A percentile compares a stretch with the other conserved stretches of the same genome.
Evolutionary conservation across 331 rosid species (phyloP).

Genomic region (Spiraea crenata): DNA sequence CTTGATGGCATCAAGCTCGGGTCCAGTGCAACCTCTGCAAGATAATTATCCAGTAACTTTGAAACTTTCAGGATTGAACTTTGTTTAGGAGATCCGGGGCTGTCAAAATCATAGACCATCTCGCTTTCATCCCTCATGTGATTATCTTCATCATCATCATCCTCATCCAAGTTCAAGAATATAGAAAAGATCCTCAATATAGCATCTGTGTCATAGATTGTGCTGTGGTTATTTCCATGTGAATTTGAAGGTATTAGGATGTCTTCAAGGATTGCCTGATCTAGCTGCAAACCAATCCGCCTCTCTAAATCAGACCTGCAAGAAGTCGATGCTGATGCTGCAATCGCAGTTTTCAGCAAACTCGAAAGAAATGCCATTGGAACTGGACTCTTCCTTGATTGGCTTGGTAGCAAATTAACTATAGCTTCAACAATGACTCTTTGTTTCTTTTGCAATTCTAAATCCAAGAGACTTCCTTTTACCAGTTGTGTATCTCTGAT

Average conservation of each 20-base stretch:
- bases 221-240: constrained; percentile 52
- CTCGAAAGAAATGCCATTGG: constrained; percentile 94
- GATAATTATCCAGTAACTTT: constrained; percentile 75
- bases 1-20: constrained; percentile 63
- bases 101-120: constrained; percentile 78
- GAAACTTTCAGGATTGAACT: constrained; percentile 87
- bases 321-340: constrained; percentile 65
- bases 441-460: constrained; percentile 82
- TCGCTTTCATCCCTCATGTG: constrained; percentile 74
- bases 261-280: constrained; percentile 97
- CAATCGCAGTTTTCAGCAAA: constrained; percentile 74
- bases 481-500: constrained; percentile 51
- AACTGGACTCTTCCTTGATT: constrained; percentile 77
- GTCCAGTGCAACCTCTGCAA: constrained; percentile 89
- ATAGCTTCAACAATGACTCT: constrained; percentile 76
- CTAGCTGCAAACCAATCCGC: constrained; percentile 87
- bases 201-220: constrained; percentile 81
- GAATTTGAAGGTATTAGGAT: constrained; percentile 70
- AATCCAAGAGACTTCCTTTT: constrained; percentile 58
- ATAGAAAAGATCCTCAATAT: constrained; percentile 76
- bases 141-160: constrained; percentile 58
- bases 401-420: constrained; percentile 74
- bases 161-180: constrained; percentile 83
- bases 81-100: constrained; percentile 94
- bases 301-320: constrained; percentile 80